Base-by-base conservation (phyloP, 345 rosid species). In the Noccaea caerulescens region DNA sequence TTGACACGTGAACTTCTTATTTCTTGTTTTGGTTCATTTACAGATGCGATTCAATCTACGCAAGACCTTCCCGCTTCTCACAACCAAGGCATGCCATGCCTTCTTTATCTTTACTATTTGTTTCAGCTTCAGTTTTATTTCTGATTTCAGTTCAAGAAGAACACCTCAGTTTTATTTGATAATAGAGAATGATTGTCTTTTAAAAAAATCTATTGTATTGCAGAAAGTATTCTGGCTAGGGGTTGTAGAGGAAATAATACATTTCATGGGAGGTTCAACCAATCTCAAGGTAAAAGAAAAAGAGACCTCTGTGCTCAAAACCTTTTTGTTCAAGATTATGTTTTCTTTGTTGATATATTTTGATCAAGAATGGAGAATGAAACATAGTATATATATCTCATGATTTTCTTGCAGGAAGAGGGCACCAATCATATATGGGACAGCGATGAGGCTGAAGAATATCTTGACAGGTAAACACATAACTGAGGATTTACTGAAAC, bases 11-110 rank as follows among this genome's bases (percentile, higher is more conserved):
- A 59, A n/a, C 8, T 39, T 41, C 53, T 62, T 73, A 4, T 10
- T 11, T 45, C 51, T 36, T 72, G 50, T 32, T 69, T 60, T 53
- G n/a, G n/a, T 65, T 59, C 13, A 23, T 50, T 38, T 34, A 39
- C 82, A 90, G 98, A 84, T 93, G 87, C 83, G 88, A 37, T 89
- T 86, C 76, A 93, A 93, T 72, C 79, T 93, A 70, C 96, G 96
- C 42, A 89, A 69, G 66, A 85, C 83, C 57, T 93, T 93, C 81
- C 98, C 97, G 0, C 87, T 91, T 61, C 86, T 93, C 20, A 93
- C 92, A 56, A 91, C 93, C 4, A 93, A 89, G 97, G 98, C 71
- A 79, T 67, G 82, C 23, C 71, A 79, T 67, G 82, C 23, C 16
- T 73, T 46, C 34, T 30, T 32, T 56, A 43, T 9, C 4, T 3